These are phyloP conservation scores for Penicillium capsulatum DNA, from an alignment of 2,329 filamentous ascomycete genomes.

Conservation along the genomic window DNA sequence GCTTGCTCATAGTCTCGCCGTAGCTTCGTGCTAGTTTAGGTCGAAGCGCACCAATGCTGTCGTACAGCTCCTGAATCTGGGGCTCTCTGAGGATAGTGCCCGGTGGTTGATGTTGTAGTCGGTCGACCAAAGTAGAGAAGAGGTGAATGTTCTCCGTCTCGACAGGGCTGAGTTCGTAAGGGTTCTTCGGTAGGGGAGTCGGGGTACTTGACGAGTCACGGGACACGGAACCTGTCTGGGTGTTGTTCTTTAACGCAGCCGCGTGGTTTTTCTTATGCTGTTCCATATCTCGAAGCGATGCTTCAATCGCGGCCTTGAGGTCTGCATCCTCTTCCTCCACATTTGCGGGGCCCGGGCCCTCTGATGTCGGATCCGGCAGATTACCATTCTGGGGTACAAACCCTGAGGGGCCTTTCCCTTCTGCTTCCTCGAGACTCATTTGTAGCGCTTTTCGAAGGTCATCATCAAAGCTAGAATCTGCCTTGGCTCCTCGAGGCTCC, in stretches of 20 bases:
- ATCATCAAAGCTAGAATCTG: constrained; percentile 89
- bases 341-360: constrained; percentile 40
- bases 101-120: constrained; percentile 88
- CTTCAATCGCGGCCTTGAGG: constrained; percentile 88
- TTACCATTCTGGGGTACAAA: constrained; percentile 64
- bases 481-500: constrained; percentile 83
- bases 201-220: constrained; percentile 46
- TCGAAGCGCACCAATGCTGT: constrained; percentile 87
- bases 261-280: constrained; percentile 92
- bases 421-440: constrained; percentile 94
- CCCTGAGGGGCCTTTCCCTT: constrained; percentile 64
- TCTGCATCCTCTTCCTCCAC: constrained; percentile 83
- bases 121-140: constrained; percentile 88
- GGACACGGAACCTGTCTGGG: constrained; percentile 51
- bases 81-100: constrained; percentile 95
- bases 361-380: constrained; percentile 37
- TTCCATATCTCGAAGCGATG: constrained; percentile 94
- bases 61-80: constrained; percentile 96
- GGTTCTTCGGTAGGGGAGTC: constrained; percentile 69
- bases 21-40: constrained; percentile 94
- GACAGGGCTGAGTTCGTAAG: constrained; percentile 88
- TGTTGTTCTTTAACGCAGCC: constrained; percentile 75
- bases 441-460: constrained; percentile 89
- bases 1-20: constrained; percentile 99
- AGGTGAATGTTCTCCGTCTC: constrained; percentile 98